A percentile compares a stretch with the other conserved stretches of the same genome.
phyloP scores from a whole-genome alignment of 1,284 basidiomycete species.

The Leccinum discolor region DNA sequence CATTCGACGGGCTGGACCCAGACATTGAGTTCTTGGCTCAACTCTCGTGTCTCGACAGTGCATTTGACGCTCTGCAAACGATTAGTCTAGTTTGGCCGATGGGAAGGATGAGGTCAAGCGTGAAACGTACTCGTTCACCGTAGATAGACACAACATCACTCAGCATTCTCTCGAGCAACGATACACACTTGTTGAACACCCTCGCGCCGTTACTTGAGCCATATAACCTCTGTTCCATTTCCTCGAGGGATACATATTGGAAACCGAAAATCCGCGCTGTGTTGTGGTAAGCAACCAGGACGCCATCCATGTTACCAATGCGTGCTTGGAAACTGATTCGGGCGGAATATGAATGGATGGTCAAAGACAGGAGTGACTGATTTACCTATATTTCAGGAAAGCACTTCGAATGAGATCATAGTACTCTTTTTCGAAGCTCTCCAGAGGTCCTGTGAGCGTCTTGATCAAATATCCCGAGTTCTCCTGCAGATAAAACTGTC shows the following conservation, averaged over 20 bases:
- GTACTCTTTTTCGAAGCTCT: slow-evolving; percentile 89
- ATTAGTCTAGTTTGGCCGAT: neutral
- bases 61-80: slow-evolving; percentile 52
- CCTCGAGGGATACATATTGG: slow-evolving; percentile 87
- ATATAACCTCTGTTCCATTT: slow-evolving; percentile 87
- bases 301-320: slow-evolving; percentile 97
- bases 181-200: slow-evolving; percentile 79
- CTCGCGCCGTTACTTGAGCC: slow-evolving; percentile 60
- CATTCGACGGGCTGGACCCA: slow-evolving; percentile 67
- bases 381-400: slow-evolving; percentile 91
- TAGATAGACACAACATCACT: slow-evolving; percentile 64
- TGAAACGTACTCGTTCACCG: slow-evolving; percentile 59
- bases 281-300: slow-evolving; percentile 95
- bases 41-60: slow-evolving; percentile 56
- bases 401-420: slow-evolving; percentile 93
- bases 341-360: neutral
- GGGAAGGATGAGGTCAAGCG: neutral
- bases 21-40: slow-evolving; percentile 48
- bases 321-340: slow-evolving; percentile 83
- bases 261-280: slow-evolving; percentile 91
- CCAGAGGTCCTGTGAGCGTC: slow-evolving; percentile 56
- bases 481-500: slow-evolving; percentile 43
- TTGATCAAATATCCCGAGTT: slow-evolving; percentile 80
- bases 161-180: slow-evolving; percentile 72
- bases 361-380: no score